Conservation (phyloP, 495 filamentous ascomycete species). For the Aspergillus nanangensis region DNA sequence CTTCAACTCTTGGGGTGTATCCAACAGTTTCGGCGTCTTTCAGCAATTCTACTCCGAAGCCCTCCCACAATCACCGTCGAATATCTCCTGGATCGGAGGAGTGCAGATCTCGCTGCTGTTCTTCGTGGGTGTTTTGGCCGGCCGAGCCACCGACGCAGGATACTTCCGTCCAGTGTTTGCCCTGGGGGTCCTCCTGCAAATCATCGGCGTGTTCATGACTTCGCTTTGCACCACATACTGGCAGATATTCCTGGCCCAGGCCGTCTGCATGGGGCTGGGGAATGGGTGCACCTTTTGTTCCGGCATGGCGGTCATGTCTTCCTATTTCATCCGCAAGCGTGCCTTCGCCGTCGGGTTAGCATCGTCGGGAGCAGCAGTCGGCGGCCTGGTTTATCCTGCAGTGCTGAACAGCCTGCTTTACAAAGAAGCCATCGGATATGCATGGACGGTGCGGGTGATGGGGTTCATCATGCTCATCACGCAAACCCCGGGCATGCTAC, state of each 20-base stretch:
- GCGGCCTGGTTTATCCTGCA: constrained; percentile 64
- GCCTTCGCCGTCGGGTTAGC: constrained; percentile 57
- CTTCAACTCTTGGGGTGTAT: constrained; percentile 26
- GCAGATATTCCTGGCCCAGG: constrained; percentile 59
- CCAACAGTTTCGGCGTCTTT: constrained; percentile 34
- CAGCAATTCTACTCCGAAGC: constrained; percentile 52
- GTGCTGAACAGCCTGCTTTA: constrained; percentile 59
- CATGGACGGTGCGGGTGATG: constrained; percentile 62
- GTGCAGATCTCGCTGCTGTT: constrained; percentile 31
- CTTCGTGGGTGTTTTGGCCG: constrained; percentile 37
- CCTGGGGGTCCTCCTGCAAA: constrained; percentile 41
- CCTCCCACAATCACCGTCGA: constrained; percentile 41
- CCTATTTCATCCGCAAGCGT: constrained; percentile 61
- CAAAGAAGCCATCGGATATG: constrained; percentile 51
- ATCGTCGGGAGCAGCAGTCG: constrained; percentile 57
- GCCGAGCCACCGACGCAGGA: constrained; percentile 56
- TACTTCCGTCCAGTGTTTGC: constrained; percentile 46
- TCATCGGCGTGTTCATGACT: constrained; percentile 56
- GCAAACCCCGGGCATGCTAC: constrained; percentile 31
- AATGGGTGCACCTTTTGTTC: constrained; percentile 62
- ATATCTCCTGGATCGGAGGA: constrained; percentile 57
- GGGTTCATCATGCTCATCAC: constrained; percentile 60
- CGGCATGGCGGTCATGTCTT: constrained; percentile 50
- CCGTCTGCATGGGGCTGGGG: constrained; percentile 59
- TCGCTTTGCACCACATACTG: constrained; percentile 45